phyloP scores from a whole-genome alignment of 345 rosid genomes.

The Bruguiera gymnorhiza region DNA sequence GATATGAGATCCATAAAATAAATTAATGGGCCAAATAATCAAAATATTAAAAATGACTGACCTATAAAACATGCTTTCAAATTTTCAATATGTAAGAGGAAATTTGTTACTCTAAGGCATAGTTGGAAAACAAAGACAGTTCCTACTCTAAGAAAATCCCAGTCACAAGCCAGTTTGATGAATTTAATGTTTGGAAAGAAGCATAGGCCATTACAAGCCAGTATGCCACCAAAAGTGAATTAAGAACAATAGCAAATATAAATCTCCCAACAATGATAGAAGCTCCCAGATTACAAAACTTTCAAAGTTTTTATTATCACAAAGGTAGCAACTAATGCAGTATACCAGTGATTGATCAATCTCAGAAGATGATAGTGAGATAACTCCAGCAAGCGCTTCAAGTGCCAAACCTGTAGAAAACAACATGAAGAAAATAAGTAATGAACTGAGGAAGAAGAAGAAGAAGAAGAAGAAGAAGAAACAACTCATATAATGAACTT shows the following conservation, averaged over 20 bases:
- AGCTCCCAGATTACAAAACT: background rate
- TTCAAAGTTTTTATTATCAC: too few species aligned
- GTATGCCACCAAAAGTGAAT: background rate
- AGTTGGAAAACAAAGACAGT: background rate
- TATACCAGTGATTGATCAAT: conserved; percentile 74
- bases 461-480: background rate
- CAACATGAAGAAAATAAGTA: conserved; percentile 9
- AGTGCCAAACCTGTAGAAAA: conserved; percentile 70
- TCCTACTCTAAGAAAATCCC: background rate
- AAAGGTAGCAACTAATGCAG: too few species aligned
- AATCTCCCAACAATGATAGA: too few species aligned
- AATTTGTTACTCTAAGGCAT: background rate
- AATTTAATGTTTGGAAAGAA: background rate
- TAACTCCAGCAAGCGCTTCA: conserved; percentile 80
- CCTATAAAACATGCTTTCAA: background rate
- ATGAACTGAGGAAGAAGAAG: conserved; percentile 1
- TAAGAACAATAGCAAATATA: too few species aligned
- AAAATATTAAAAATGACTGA: background rate
- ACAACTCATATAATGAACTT: too few species aligned
- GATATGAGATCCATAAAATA: too few species aligned
- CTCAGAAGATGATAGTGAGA: conserved; percentile 74
- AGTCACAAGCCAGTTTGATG: too few species aligned
- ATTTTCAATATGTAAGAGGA: background rate
- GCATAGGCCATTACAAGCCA: background rate
- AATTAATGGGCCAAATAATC: background rate